A percentile compares a stretch with the other conserved stretches of the same genome.
These are phyloP conservation scores for Eutrema heterophyllum DNA, from an alignment of 345 rosid species.

Conservation along the genomic window DNA sequence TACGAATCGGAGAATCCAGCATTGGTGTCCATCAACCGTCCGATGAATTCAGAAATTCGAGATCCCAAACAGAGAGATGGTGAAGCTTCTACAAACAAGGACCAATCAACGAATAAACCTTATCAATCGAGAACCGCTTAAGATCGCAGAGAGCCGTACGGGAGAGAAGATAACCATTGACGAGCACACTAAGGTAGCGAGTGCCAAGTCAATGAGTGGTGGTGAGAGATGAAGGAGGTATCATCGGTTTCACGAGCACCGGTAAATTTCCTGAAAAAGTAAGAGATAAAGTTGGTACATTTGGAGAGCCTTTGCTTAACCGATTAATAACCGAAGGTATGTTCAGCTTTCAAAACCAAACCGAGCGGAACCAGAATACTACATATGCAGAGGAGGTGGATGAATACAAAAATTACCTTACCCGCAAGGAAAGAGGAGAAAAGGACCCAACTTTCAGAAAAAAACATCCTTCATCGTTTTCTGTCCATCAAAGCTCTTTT, in stretches of 20 bases:
- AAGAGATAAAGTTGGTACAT: no score
- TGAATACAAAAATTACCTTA: neutral
- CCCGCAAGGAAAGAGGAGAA: neutral
- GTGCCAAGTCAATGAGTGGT: slow-evolving; percentile 16
- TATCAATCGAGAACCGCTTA: neutral
- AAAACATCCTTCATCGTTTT: slow-evolving; percentile 21
- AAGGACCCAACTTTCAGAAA: slow-evolving; percentile 6
- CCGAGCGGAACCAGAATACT: neutral
- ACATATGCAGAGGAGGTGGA: neutral
- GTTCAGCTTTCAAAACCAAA: neutral
- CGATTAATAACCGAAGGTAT: neutral
- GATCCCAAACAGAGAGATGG: neutral
- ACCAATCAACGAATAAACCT: neutral
- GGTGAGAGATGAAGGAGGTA: slow-evolving; percentile 5
- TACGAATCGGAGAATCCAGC: neutral
- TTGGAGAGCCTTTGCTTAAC: neutral
- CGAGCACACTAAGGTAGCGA: neutral
- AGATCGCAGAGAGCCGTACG: neutral
- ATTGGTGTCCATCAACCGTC: neutral
- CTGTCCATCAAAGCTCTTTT: slow-evolving; percentile 14
- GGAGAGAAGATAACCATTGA: slow-evolving; percentile 8
- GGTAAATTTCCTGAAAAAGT: neutral
- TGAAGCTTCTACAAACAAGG: neutral
- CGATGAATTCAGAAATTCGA: neutral
- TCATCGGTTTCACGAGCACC: neutral